phyloP scores from a whole-genome alignment of 2,329 filamentous ascomycete genomes.

The Sporothrix luriei region DNA sequence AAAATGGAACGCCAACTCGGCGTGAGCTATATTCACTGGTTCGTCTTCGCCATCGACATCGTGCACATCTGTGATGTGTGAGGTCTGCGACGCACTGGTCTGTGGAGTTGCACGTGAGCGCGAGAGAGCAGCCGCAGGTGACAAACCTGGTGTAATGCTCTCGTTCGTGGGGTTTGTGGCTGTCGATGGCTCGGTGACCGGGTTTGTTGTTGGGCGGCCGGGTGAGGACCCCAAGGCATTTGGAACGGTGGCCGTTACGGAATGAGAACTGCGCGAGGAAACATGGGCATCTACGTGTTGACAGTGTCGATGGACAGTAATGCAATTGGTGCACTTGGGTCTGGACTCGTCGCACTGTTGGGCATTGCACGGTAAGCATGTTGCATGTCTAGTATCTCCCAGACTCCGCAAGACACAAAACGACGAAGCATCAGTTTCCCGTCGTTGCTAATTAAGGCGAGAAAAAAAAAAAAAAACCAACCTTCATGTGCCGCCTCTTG shows the following conservation, averaged over 20 bases:
- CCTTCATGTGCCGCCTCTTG: slow-evolving; percentile 43
- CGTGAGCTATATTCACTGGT: slow-evolving; percentile 39
- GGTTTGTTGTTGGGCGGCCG: background rate
- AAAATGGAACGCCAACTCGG: slow-evolving; percentile 41
- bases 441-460: background rate
- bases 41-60: slow-evolving; percentile 24
- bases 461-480: slow-evolving; percentile 6
- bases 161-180: slow-evolving; percentile 11
- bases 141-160: slow-evolving; percentile 9
- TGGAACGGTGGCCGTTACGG: background rate
- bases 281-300: slow-evolving; percentile 34
- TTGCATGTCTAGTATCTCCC: background rate
- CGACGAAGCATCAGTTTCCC: background rate
- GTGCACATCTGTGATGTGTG: slow-evolving; percentile 18
- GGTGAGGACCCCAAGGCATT: slow-evolving; percentile 28
- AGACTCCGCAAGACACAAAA: background rate
- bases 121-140: slow-evolving; percentile 23
- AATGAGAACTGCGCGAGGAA: slow-evolving; percentile 9
- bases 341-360: slow-evolving; percentile 42
- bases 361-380: background rate
- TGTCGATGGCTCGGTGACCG: slow-evolving; percentile 28
- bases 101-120: slow-evolving; percentile 22
- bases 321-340: slow-evolving; percentile 42
- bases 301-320: slow-evolving; percentile 40
- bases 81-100: slow-evolving; percentile 26